phyloP scores from a whole-genome alignment of 495 filamentous ascomycete genomes.

The Cudoniella acicularis region DNA sequence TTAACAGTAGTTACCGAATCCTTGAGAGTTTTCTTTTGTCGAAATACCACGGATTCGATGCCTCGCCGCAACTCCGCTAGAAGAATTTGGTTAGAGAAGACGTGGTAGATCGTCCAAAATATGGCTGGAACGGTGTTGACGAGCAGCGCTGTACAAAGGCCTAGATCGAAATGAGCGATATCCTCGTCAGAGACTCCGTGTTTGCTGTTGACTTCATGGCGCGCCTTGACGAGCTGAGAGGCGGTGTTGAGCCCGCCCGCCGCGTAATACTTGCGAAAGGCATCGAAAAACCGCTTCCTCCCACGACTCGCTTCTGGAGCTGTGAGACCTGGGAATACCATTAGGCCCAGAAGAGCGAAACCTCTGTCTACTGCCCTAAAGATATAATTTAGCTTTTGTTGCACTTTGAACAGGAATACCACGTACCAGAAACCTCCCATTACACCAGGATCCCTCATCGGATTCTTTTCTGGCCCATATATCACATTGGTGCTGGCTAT shows the following conservation, averaged over 20 bases:
- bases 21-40: too few relatives aligned
- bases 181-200: background rate
- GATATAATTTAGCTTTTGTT: background rate
- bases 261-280: background rate
- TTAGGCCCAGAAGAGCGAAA: background rate
- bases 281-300: background rate
- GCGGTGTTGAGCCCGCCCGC: background rate
- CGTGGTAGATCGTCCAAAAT: conserved; percentile 8
- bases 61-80: background rate
- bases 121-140: conserved; percentile 7
- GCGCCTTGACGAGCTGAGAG: background rate
- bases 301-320: background rate
- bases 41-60: too few relatives aligned
- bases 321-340: background rate
- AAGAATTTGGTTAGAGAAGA: background rate
- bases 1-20: too few relatives aligned
- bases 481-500: background rate
- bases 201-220: conserved; percentile 3
- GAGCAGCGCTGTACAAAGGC: background rate
- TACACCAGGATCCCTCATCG: background rate
- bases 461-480: background rate
- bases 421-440: background rate
- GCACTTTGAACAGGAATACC: too few relatives aligned
- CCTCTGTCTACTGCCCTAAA: background rate
- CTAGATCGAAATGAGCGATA: conserved; percentile 5